A percentile compares a stretch with the other conserved stretches of the same genome.
Evolutionary conservation across 371 early-diverging fungal genomes (phyloP).

Genomic region (Mucor sp.): DNA sequence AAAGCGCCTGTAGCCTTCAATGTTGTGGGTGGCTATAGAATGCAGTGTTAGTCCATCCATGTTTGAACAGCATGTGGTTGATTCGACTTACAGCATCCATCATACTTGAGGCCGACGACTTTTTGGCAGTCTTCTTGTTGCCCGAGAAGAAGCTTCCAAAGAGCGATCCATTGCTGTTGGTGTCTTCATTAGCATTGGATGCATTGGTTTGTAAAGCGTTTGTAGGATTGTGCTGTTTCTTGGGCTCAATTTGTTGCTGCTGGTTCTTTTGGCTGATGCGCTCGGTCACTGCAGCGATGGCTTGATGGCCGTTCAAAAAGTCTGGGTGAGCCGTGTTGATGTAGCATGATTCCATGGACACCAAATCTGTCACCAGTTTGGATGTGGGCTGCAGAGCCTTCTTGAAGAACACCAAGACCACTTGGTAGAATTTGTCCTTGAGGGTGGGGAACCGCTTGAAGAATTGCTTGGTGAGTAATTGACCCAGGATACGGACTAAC

Average conservation of each 20-base stretch:
- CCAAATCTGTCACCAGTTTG: conserved; percentile 90
- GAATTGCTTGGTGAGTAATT: conserved; percentile 86
- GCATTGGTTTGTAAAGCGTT: conserved; percentile 33
- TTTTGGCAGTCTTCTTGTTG: conserved; percentile 73
- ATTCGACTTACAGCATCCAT: conserved; percentile 74
- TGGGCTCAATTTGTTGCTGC: conserved; percentile 22
- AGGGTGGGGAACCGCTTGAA: conserved; percentile 96
- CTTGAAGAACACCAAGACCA: conserved; percentile 92
- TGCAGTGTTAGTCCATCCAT: background rate
- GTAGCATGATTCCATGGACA: conserved; percentile 94
- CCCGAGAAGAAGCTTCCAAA: conserved; percentile 95
- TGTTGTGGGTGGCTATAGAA: conserved; percentile 82
- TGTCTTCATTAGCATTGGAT: conserved; percentile 11
- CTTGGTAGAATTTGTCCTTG: conserved; percentile 87
- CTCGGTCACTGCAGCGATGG: conserved; percentile 92
- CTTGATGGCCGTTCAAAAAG: conserved; percentile 95
- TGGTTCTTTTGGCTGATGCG: conserved; percentile 58
- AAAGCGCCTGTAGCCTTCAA: conserved; percentile 94
- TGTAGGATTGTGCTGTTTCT: conserved; percentile 47
- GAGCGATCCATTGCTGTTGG: conserved; percentile 67
- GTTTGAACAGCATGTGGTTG: no score
- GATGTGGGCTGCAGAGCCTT: conserved; percentile 89
- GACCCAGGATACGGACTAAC: conserved; percentile 89
- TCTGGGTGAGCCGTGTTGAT: conserved; percentile 99
- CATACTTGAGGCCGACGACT: conserved; percentile 35